Evolutionary conservation across 306 rosid genomes (phyloP).

Genomic region (Oemleria cerasiformis): DNA sequence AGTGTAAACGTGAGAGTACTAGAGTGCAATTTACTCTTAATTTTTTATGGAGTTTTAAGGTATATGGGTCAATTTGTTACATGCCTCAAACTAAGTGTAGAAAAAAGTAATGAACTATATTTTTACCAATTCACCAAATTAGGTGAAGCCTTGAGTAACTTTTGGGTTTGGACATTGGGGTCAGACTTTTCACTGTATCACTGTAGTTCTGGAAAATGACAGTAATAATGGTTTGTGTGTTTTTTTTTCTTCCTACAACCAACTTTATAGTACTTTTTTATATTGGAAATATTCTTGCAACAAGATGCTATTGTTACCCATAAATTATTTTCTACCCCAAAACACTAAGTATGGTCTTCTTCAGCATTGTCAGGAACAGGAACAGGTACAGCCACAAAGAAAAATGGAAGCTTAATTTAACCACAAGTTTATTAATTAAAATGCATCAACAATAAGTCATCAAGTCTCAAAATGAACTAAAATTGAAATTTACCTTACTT

Average conservation of each 20-base stretch:
- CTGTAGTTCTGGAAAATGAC: neutral
- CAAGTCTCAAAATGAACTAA: too few species aligned
- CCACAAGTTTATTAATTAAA: too few species aligned
- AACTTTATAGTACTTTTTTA: neutral
- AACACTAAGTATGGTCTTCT: neutral
- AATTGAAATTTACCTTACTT: too few species aligned
- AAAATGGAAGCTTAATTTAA: neutral
- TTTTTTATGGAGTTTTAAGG: too few species aligned
- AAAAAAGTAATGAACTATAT: too few species aligned
- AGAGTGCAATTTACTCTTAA: too few species aligned
- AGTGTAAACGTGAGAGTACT: too few species aligned
- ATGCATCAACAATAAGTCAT: too few species aligned
- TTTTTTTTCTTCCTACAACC: neutral
- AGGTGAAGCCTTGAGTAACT: too few species aligned
- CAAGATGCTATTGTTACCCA: neutral
- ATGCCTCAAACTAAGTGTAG: too few species aligned
- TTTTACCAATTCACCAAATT: too few species aligned
- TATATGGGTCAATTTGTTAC: too few species aligned
- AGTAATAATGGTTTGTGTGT: neutral
- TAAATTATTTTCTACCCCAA: neutral
- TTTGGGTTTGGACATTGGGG: neutral
- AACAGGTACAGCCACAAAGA: neutral
- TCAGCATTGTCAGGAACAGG: slow-evolving; percentile 2
- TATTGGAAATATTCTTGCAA: neutral
- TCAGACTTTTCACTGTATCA: neutral